Conservation (phyloP, 106 monocot species). For the Dendrobium huoshanense region DNA sequence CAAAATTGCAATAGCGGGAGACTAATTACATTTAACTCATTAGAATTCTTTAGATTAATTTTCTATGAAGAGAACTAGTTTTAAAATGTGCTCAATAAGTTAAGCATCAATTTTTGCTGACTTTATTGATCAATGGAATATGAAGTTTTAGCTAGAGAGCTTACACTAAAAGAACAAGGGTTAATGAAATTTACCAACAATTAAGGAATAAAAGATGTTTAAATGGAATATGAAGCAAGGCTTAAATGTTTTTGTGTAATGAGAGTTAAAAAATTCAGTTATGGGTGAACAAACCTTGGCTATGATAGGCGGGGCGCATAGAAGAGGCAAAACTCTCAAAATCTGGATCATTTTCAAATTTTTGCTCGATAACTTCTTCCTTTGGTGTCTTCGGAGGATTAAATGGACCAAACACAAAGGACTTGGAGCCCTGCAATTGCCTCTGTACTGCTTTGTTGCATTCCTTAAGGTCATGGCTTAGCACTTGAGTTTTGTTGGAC, state of each 20-base stretch:
- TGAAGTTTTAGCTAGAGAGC: not conserved
- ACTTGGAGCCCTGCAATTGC: conserved; percentile 40
- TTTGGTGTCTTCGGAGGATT: conserved; percentile 22
- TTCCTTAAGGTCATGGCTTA: conserved; percentile 27
- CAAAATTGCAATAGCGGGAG: no score
- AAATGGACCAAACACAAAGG: conserved; percentile 81
- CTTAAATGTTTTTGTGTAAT: not conserved
- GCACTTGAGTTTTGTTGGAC: conserved; percentile 17
- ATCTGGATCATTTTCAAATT: conserved; percentile 17
- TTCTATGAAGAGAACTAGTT: no score
- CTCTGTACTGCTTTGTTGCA: conserved; percentile 60
- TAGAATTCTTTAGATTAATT: no score
- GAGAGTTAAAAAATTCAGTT: not conserved
- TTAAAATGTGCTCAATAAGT: no score
- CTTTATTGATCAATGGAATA: no score
- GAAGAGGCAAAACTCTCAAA: conserved; percentile 70
- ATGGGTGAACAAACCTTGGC: conserved; percentile 52
- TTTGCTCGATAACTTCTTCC: conserved; percentile 5
- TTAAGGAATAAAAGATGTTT: not conserved
- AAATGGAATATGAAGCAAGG: not conserved
- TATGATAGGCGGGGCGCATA: conserved; percentile 68
- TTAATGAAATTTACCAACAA: not conserved
- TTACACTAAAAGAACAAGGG: not conserved
- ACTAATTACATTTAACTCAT: no score
- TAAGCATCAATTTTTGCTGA: no score